Evolutionary conservation across 78 protist genomes (phyloP), one percentile per base, ranked within the genome.

Genomic region (Thecamonas trahens): DNA sequence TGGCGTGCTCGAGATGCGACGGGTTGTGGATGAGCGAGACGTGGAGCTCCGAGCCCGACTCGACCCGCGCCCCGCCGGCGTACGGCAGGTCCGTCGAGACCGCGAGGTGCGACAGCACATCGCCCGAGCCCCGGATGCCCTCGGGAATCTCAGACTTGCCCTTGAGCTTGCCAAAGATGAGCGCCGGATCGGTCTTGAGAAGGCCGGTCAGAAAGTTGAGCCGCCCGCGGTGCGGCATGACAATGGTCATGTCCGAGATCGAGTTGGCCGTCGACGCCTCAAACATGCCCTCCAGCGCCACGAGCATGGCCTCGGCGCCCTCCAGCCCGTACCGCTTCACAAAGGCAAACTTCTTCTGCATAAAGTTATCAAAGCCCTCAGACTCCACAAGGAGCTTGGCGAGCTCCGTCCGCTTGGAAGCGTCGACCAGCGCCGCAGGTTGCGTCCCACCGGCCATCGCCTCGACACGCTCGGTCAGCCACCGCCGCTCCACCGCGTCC

Each of bases 181-280:
- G 44, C 7, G 28, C 54, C 65, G 45, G 65, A 6, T 26, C 24
- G 32, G 4, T 55, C 44, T 37, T 32, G 31, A 81, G 29, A 20
- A 58, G 22, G 57, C 42, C 64, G 13, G 17, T 8, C 3, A 79
- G 55, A 4, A 84, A n/a, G 55, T 89, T 89, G 34, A 89, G 66
- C 38, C 94, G 60, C 20, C 97, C 97, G 44, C 97, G 78, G 65
- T 93, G 97, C 50, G 97, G 88, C 94, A 90, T 89, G 45, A 91
- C 94, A 61, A 93, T 66, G 55, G 79, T 83, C 35, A 89, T 61
- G 50, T 82, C 74, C 59, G 74, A 70, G 26, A 90, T 78, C 31
- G 80, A 74, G 28, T 26, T 49, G 14, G 44, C 45, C 17, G 57
- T 62, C 24, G 75, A 57, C 45, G 67, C 77, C 40, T 60, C 50